phyloP scores from a whole-genome alignment of 345 rosid species.

The Eucalyptus albens region DNA sequence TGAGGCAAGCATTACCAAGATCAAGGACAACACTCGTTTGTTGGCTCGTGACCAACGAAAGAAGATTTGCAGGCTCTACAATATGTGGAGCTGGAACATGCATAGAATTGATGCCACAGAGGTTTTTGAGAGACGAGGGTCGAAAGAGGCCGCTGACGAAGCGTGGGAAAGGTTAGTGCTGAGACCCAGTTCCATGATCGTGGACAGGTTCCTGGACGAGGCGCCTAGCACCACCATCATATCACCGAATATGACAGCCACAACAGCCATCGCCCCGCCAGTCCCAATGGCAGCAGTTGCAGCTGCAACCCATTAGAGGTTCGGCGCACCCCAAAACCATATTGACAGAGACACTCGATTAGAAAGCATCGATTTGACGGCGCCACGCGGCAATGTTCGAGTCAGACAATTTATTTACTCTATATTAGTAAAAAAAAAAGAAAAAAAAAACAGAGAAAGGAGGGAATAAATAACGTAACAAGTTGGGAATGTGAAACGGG shows the following conservation, averaged over 20 bases:
- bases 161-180: constrained; percentile 59
- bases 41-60: constrained; percentile 46
- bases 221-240: constrained; percentile 12
- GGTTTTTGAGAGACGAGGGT: constrained; percentile 40
- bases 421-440: background rate
- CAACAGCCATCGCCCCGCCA: background rate
- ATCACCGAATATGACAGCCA: constrained; percentile 2
- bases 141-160: constrained; percentile 34
- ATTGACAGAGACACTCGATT: background rate
- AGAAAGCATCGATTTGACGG: background rate
- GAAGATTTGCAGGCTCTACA: constrained; percentile 43
- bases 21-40: constrained; percentile 45
- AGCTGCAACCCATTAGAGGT: constrained; percentile 10
- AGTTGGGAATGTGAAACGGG: background rate
- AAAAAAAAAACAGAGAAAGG: background rate
- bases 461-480: background rate
- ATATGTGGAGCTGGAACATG: constrained; percentile 49
- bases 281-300: constrained; percentile 24
- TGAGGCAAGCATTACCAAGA: constrained; percentile 32
- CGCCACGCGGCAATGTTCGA: background rate
- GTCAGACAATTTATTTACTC: background rate
- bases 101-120: constrained; percentile 75
- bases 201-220: constrained; percentile 30
- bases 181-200: constrained; percentile 36
- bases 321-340: background rate